Base-by-base conservation (phyloP, 768 basidiomycete species). In the Candolleomyces aberdarensis region DNA sequence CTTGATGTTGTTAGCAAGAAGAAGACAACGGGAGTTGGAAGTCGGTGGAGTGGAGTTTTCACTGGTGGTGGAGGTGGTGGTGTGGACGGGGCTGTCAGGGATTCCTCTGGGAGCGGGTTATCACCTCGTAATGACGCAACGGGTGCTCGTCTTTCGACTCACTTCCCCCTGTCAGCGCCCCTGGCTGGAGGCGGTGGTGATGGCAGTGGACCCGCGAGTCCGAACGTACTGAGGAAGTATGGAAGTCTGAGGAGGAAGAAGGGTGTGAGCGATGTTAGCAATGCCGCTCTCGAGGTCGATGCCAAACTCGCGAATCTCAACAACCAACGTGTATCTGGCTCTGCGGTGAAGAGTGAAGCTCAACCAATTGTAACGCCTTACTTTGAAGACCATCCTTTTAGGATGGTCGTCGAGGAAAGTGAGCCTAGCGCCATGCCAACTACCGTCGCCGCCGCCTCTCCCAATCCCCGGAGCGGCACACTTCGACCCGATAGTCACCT, bases 301-400 rank as follows among this genome's bases (percentile, higher is more conserved):
- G 44, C 6, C 8, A 46, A 46, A 17, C 17, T 17, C 15, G 15
- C 15, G 9, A 46, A 46, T 7, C 9, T 17, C 44, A 6, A 17
- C 44, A 17, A 9, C 3, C 26, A 26, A 2, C 26, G 26, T 26
- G 26, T 26, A 44, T 22, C 49, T n/a, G 22, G 26, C 49, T 26
- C 20, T 19, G 14, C 19, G n/a, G 20, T 19, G 17, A 43, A 9
- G 19, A 19, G 36, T 39, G 19, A 17, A 5, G 7, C 54, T 22
- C 14, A 20, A 43, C 31, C 57, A 31, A 1, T 5, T 10, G 7
- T 36, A n/a, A 32, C 56, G 11, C 55, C 60, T 6, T 61, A 61
- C 26, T 61, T 61, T 39, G 60, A 61, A 36, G 40, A 61, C 26
- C 60, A 61, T 26, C 60, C 60, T 15, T 61, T 61, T 47, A n/a